Percentiles rank a stretch among this genome's conserved stretches.
phyloP scores from a whole-genome alignment of 495 filamentous ascomycete genomes.

The Trypethelium eluteriae region DNA sequence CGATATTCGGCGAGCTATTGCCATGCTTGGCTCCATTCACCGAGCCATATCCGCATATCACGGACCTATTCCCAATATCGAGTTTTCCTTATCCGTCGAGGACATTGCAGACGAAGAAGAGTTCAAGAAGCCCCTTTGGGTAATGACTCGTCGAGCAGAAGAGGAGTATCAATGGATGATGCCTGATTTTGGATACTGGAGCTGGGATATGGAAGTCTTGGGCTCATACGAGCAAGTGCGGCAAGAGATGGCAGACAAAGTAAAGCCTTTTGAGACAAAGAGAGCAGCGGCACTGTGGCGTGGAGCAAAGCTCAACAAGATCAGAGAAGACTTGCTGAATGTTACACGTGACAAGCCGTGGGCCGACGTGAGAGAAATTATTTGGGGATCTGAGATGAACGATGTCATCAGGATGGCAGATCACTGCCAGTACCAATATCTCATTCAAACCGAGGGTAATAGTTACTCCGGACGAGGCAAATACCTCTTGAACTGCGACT shows the following conservation, averaged over 20 bases:
- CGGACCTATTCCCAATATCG: slow-evolving; percentile 25
- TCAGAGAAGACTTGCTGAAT: slow-evolving; percentile 45
- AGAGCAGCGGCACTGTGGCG: slow-evolving; percentile 27
- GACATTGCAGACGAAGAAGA: slow-evolving; percentile 18
- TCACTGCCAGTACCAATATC: slow-evolving; percentile 28
- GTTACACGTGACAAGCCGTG: slow-evolving; percentile 41
- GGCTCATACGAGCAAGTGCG: slow-evolving; percentile 33
- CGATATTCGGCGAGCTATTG: slow-evolving; percentile 16
- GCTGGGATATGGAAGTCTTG: slow-evolving; percentile 31
- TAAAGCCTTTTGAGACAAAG: slow-evolving; percentile 21
- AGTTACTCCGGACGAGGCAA: slow-evolving; percentile 29
- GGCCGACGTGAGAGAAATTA: slow-evolving; percentile 46
- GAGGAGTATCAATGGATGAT: slow-evolving; percentile 30
- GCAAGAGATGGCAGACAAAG: slow-evolving; percentile 36
- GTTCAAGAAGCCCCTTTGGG: slow-evolving; percentile 21
- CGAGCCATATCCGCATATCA: slow-evolving; percentile 21
- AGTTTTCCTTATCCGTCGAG: slow-evolving; percentile 26
- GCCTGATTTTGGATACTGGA: slow-evolving; percentile 31
- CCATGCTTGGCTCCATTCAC: slow-evolving; percentile 23
- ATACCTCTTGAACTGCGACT: slow-evolving; percentile 31
- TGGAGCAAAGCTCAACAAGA: slow-evolving; percentile 33
- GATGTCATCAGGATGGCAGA: slow-evolving; percentile 20
- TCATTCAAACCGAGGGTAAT: slow-evolving; percentile 29
- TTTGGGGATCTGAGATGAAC: slow-evolving; percentile 38
- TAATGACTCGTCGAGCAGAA: slow-evolving; percentile 19